These are phyloP conservation scores for Trichoderma sp. DNA, from an alignment of 2,329 filamentous ascomycete genomes.

Conservation along the genomic window DNA sequence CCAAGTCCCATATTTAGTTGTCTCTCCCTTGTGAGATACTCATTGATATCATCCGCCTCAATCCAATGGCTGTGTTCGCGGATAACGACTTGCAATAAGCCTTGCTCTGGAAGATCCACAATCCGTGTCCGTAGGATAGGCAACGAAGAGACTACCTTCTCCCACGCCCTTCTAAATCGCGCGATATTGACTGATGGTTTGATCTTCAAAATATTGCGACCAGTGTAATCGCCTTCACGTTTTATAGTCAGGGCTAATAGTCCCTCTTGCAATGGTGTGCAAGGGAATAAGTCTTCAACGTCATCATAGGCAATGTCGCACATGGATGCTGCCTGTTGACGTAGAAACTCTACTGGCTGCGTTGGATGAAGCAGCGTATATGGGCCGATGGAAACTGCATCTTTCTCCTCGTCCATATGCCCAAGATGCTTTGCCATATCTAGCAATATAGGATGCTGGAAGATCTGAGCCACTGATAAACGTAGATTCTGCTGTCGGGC, in stretches of 20 bases:
- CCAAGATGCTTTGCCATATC: conserved; percentile 7
- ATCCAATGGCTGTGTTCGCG: not conserved
- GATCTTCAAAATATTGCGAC: not conserved
- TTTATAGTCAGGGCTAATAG: conserved; percentile 4
- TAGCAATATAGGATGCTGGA: not conserved
- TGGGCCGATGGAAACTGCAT: not conserved
- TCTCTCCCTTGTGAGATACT: not conserved
- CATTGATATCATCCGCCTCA: not conserved
- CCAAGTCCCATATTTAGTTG: not conserved
- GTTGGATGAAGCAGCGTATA: not conserved
- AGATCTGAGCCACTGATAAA: conserved; percentile 7
- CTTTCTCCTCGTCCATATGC: not conserved
- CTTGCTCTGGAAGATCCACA: not conserved
- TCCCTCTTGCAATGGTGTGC: conserved; percentile 7
- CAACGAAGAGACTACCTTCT: not conserved
- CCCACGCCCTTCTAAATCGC: not conserved
- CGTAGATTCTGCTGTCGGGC: not conserved
- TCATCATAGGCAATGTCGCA: not conserved
- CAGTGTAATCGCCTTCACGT: not conserved
- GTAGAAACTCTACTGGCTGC: not conserved
- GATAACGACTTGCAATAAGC: conserved; percentile 11
- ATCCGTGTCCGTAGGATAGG: conserved; percentile 13
- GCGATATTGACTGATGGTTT: not conserved
- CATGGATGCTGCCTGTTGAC: conserved; percentile 1
- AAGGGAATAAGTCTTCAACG: conserved; percentile 12